Conservation (phyloP, 2,329 filamentous ascomycete species). For the Aaosphaeria pasadenensis region DNA sequence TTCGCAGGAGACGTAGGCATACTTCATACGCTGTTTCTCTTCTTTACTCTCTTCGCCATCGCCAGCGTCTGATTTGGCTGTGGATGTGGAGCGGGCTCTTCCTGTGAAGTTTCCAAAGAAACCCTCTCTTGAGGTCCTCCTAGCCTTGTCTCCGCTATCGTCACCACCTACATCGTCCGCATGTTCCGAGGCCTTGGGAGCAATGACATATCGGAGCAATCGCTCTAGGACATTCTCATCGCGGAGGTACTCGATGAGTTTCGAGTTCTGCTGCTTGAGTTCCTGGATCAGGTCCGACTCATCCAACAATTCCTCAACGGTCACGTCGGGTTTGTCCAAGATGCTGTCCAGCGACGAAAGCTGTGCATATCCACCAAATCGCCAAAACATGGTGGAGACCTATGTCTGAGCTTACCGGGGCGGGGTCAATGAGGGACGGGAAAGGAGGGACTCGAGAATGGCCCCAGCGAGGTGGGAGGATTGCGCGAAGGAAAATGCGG, state of each 20-base stretch:
- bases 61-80: constrained; percentile 39
- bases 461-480: constrained; percentile 12
- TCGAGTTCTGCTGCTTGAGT: constrained; percentile 96
- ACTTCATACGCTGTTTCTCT: constrained; percentile 89
- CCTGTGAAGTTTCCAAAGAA: constrained; percentile 47
- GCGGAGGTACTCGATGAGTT: constrained; percentile 92
- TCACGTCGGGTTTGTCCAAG: constrained; percentile 92
- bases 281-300: constrained; percentile 96
- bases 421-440: constrained; percentile 21
- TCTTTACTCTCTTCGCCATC: constrained; percentile 63
- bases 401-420: constrained; percentile 20
- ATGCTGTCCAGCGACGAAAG: constrained; percentile 95
- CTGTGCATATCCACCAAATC: constrained; percentile 98
- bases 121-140: constrained; percentile 30
- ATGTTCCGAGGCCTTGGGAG: constrained; percentile 58
- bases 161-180: constrained; percentile 34
- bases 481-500: constrained; percentile 10
- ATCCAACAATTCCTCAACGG: constrained; percentile 91
- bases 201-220: constrained; percentile 87
- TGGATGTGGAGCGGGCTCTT: constrained; percentile 43
- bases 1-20: constrained; percentile 90
- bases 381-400: constrained; percentile 88
- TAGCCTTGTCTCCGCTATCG: constrained; percentile 45
- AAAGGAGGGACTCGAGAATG: constrained; percentile 20
- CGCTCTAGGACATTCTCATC: constrained; percentile 81